Percentiles rank a stretch among this genome's conserved stretches.
phyloP scores from a whole-genome alignment of 129 eudicot species.

The Pseudognaphalium luteoalbum region DNA sequence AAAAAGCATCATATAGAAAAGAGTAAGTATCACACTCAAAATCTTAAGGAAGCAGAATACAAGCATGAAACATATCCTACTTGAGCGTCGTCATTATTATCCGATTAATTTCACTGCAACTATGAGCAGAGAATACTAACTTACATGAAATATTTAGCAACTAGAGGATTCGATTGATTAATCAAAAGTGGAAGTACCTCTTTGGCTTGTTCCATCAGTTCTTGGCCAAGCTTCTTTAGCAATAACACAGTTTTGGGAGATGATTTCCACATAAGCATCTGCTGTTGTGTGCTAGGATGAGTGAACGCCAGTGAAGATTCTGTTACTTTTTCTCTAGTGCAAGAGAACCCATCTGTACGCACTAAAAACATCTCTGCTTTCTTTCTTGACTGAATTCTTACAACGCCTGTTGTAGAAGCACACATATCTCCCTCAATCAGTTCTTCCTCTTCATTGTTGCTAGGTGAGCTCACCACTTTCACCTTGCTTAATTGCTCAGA shows the following conservation, averaged over 20 bases:
- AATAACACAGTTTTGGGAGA: conserved; percentile 85
- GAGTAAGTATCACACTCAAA: background rate
- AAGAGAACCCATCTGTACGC: conserved; percentile 94
- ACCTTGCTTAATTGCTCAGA: conserved; percentile 36
- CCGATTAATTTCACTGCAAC: background rate
- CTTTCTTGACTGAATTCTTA: conserved; percentile 90
- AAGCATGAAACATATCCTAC: background rate
- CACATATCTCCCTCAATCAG: conserved; percentile 81
- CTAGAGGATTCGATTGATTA: background rate
- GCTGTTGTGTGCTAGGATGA: conserved; percentile 99
- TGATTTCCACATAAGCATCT: conserved; percentile 99
- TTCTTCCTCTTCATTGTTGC: conserved; percentile 47
- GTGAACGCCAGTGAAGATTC: conserved; percentile 98
- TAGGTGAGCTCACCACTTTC: conserved; percentile 34
- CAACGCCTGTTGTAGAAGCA: conserved; percentile 99
- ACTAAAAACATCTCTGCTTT: conserved; percentile 98
- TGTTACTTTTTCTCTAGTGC: conserved; percentile 93
- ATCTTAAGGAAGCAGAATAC: background rate
- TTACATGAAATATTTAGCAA: conserved; percentile 6
- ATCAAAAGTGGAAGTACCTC: conserved; percentile 52
- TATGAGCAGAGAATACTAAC: background rate
- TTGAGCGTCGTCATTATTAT: background rate
- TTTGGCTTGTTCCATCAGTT: conserved; percentile 95
- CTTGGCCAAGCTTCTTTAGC: conserved; percentile 91
- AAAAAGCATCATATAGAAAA: background rate